phyloP scores from a whole-genome alignment of 225 moss, liverwort and hornwort species.

The Marchantia polymorpha region DNA sequence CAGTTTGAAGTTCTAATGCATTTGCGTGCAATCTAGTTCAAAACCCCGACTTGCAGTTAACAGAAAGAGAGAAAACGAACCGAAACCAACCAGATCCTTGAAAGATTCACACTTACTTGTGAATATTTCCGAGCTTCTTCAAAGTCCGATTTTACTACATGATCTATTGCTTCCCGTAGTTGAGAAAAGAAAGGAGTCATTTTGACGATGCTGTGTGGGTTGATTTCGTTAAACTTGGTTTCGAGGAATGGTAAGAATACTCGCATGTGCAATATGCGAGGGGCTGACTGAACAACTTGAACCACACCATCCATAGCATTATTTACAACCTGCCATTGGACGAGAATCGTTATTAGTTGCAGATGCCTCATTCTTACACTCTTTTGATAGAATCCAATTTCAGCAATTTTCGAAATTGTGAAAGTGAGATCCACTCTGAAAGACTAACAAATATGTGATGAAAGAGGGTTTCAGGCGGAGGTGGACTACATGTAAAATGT shows the following conservation, averaged over 20 bases:
- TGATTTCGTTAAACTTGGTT: constrained; percentile 59
- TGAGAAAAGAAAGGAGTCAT: constrained; percentile 57
- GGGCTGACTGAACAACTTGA: constrained; percentile 66
- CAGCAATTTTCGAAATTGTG: background rate
- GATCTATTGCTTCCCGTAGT: constrained; percentile 61
- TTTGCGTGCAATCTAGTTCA: background rate
- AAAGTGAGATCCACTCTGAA: background rate
- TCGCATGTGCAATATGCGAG: constrained; percentile 77
- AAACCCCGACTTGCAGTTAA: background rate
- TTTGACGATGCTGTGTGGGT: constrained; percentile 70
- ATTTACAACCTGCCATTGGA: constrained; percentile 56
- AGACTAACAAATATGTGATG: background rate
- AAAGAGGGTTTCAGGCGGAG: constrained; percentile 2
- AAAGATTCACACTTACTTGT: constrained; percentile 31
- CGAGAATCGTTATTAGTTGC: background rate
- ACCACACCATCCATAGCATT: constrained; percentile 64
- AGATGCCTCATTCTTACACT: background rate
- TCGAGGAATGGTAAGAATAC: constrained; percentile 62
- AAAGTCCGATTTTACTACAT: constrained; percentile 60
- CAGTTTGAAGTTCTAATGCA: background rate
- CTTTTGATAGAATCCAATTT: too few relatives aligned
- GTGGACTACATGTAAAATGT: constrained; percentile 45
- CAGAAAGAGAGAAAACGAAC: background rate
- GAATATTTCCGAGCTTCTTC: constrained; percentile 60
- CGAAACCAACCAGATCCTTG: background rate